Conservation (phyloP, 371 early-diverging fungal genomes). For the Umbelopsis sp. region DNA sequence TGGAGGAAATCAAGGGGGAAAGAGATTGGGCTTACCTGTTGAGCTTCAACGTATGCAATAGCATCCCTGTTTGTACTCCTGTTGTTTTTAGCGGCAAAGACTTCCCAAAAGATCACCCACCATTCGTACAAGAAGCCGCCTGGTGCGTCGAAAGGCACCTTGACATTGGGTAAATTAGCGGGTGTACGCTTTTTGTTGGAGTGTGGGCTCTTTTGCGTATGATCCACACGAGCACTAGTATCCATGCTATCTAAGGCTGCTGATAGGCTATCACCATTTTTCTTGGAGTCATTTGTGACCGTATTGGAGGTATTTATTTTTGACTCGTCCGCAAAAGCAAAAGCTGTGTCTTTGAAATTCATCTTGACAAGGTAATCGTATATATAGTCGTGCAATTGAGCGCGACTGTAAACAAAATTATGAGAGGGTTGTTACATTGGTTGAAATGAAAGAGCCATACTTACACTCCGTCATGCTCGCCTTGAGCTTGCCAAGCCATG, state of each 20-base stretch:
- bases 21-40: slow-evolving; percentile 2
- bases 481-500: slow-evolving; percentile 17
- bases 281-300: neutral
- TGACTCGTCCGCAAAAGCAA: slow-evolving; percentile 44
- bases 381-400: slow-evolving; percentile 40
- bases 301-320: slow-evolving; percentile 28
- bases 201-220: neutral
- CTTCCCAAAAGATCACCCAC: slow-evolving; percentile 75
- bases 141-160: slow-evolving; percentile 54
- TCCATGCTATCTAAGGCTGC: neutral
- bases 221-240: neutral
- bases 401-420: neutral
- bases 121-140: slow-evolving; percentile 71
- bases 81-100: slow-evolving; percentile 58
- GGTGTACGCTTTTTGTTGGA: neutral
- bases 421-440: too few relatives aligned
- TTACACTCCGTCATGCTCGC: slow-evolving; percentile 16
- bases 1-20: neutral
- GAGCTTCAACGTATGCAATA: slow-evolving; percentile 9
- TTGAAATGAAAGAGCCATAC: neutral
- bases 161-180: neutral
- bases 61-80: slow-evolving; percentile 5
- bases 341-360: slow-evolving; percentile 39
- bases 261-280: neutral
- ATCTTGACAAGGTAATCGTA: slow-evolving; percentile 57